Evolutionary conservation across 1,284 basidiomycete species (phyloP), one percentile per base, ranked within the genome.

Genomic region (Tausonia pullulans): DNA sequence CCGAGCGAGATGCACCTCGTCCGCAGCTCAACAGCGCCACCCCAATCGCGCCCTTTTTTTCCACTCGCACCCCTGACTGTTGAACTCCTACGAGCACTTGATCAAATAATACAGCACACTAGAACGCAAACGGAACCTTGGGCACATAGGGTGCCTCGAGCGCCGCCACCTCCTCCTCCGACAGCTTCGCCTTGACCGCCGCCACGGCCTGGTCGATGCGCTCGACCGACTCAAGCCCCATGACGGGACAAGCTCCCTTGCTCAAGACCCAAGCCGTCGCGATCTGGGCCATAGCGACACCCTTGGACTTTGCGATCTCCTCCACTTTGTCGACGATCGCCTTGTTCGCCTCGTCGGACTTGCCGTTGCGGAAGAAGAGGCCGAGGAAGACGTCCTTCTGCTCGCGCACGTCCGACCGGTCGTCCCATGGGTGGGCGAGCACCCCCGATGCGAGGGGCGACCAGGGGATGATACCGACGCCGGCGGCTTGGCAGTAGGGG

Each of bases 211-310:
- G 73, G 48, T 71, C 67, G 49, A 75, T 67, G 40, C 70, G 70
- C 40, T 70, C 71, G 2, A 73, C 58, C 13, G 63, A 71, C 3
- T 72, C 74, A 10, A 70, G 69, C 5, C 75, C 74, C 8, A 76
- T 67, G 59, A 75, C 75, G 3, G 74, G 74, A 14, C 74, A 74
- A 0, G 43, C 43, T 3, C 41, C 41, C 43, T 40, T 57, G 39
- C 41, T 43, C 41, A 82, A 64, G 4, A 73, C 70, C 83, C 83
- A 85, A 9, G 82, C 83, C 8, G 82, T 67, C 3, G 79, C 76
- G 46, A 84, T 75, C 69, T 84, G 82, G 1, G 82, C 81, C 83
- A 85, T 85, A 66, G 75, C 77, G 58, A 81, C 69, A 0, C 76
- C 78, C 55, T 73, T 75, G 70, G 81, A 81, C 68, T 79, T 79